Conservation (phyloP, 2,329 filamentous ascomycete genomes). For the Pseudofabraea citricarpa region DNA sequence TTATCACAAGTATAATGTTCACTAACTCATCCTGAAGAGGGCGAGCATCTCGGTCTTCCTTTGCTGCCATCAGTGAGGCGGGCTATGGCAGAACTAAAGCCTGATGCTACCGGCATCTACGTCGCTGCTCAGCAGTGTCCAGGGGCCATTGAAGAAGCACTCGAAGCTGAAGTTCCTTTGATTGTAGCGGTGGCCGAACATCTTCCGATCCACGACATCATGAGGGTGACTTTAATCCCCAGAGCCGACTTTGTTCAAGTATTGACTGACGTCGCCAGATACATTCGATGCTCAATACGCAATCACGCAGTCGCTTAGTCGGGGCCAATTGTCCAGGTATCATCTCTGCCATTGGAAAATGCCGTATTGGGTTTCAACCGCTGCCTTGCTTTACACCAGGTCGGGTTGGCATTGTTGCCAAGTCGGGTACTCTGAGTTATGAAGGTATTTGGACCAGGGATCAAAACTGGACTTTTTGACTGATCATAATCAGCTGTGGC, state of each 20-base stretch:
- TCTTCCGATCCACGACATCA: constrained; percentile 68
- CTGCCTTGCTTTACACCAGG: constrained; percentile 67
- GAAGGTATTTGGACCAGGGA: constrained; percentile 48
- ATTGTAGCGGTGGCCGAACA: constrained; percentile 73
- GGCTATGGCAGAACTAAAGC: constrained; percentile 66
- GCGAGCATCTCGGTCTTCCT: constrained; percentile 69
- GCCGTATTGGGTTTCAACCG: constrained; percentile 72
- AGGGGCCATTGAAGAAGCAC: constrained; percentile 72
- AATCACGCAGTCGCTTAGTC: constrained; percentile 64
- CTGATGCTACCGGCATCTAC: constrained; percentile 75
- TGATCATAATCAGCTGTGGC: constrained; percentile 47
- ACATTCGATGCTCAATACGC: constrained; percentile 62
- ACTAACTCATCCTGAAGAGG: constrained; percentile 61
- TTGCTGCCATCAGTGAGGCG: constrained; percentile 64
- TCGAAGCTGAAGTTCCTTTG: constrained; percentile 71
- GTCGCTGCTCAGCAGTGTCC: constrained; percentile 72
- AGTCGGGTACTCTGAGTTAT: constrained; percentile 71
- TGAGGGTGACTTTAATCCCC: constrained; percentile 45
- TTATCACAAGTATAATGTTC: too few species aligned
- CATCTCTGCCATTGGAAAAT: constrained; percentile 65
- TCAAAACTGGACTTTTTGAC: neutral
- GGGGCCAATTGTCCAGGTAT: constrained; percentile 73
- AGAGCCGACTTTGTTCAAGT: neutral
- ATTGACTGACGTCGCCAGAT: constrained; percentile 39
- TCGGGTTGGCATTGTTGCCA: constrained; percentile 65